A percentile compares a stretch with the other conserved stretches of the same genome.
Conservation (phyloP, 305 asterid species). For the Coffea humblotiana region DNA sequence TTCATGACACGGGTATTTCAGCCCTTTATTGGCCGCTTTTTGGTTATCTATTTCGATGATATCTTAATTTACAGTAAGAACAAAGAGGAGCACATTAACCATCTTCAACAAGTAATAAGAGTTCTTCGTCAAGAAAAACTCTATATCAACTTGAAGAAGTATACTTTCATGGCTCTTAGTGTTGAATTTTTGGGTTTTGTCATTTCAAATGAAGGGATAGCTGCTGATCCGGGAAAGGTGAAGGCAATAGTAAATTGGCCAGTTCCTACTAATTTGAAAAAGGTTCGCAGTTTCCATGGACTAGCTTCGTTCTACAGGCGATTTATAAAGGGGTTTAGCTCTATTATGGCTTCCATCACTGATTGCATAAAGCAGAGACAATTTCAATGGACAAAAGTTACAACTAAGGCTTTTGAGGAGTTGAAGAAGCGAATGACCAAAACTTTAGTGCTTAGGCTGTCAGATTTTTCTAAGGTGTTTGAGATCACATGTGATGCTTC, state of each 20-base stretch:
- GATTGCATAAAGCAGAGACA: too few species aligned
- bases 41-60: too few species aligned
- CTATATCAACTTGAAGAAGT: background rate
- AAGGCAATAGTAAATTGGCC: background rate
- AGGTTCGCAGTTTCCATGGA: background rate
- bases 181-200: background rate
- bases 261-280: background rate
- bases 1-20: too few species aligned
- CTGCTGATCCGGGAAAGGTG: background rate
- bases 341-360: background rate
- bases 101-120: background rate
- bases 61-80: too few species aligned
- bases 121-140: background rate
- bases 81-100: background rate
- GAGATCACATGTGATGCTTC: background rate
- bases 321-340: background rate
- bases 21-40: too few species aligned
- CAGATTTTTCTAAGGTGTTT: background rate
- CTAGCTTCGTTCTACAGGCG: background rate
- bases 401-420: background rate
- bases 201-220: background rate
- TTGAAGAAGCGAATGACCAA: background rate
- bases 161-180: background rate
- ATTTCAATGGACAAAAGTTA: background rate
- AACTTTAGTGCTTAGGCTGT: background rate